These are phyloP conservation scores for Verruconis gallopava DNA, from an alignment of 2,329 filamentous ascomycete species.

Conservation along the genomic window DNA sequence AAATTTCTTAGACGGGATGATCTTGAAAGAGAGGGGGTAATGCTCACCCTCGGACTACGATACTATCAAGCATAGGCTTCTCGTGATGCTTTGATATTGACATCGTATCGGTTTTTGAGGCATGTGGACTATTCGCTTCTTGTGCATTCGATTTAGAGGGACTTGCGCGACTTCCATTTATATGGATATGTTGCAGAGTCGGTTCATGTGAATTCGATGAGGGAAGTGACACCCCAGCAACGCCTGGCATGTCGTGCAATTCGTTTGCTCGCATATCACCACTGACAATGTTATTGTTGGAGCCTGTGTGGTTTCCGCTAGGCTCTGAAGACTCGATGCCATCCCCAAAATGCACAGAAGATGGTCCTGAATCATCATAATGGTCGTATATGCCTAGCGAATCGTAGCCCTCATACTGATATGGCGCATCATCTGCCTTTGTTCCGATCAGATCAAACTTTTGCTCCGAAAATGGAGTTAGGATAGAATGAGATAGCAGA, in stretches of 20 bases:
- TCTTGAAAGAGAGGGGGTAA: too few species aligned
- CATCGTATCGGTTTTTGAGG: background rate
- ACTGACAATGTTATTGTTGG: background rate
- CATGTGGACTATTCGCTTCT: background rate
- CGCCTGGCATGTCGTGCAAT: background rate
- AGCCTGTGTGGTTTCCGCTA: conserved; percentile 20
- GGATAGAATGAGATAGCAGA: background rate
- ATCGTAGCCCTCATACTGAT: conserved; percentile 22
- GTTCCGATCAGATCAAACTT: conserved; percentile 14
- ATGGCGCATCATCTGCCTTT: conserved; percentile 15
- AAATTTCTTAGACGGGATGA: background rate
- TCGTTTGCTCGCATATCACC: background rate
- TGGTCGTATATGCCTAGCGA: conserved; percentile 18
- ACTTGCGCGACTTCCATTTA: background rate
- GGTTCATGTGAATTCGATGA: background rate
- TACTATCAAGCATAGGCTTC: background rate
- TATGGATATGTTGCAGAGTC: background rate
- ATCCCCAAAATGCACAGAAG: conserved; percentile 27
- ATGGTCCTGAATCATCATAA: conserved; percentile 27
- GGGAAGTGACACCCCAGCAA: background rate
- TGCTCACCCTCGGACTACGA: background rate
- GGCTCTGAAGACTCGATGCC: conserved; percentile 23
- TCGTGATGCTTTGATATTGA: background rate
- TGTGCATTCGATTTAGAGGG: background rate
- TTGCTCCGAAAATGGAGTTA: conserved; percentile 6